phyloP scores from a whole-genome alignment of 2,329 filamentous ascomycete species.

The Talaromyces amestolkiae region DNA sequence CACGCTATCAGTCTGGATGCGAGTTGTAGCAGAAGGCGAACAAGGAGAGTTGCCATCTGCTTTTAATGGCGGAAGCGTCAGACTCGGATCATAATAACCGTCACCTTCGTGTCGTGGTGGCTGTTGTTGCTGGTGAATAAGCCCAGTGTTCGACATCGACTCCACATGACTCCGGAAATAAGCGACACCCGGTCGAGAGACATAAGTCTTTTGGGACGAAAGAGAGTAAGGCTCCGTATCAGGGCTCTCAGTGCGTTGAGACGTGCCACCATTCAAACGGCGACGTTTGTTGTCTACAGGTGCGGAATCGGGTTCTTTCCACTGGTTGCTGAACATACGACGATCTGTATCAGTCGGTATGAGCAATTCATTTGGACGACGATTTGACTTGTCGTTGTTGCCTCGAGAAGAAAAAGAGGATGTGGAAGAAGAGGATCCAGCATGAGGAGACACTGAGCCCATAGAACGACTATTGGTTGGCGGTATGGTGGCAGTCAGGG shows the following conservation, averaged over 20 bases:
- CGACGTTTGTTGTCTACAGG: conserved; percentile 62
- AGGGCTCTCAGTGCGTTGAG: conserved; percentile 39
- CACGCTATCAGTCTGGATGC: conserved; percentile 62
- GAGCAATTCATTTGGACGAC: conserved; percentile 28
- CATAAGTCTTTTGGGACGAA: conserved; percentile 40
- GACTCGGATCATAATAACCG: conserved; percentile 47
- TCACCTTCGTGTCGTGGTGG: conserved; percentile 24
- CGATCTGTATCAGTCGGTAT: conserved; percentile 26
- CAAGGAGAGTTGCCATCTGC: conserved; percentile 33
- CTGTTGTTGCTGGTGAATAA: conserved; percentile 28
- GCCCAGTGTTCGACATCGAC: conserved; percentile 55
- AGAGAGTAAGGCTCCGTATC: conserved; percentile 43
- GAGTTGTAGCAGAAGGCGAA: conserved; percentile 26
- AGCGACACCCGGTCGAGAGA: conserved; percentile 41
- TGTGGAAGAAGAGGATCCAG: conserved; percentile 22
- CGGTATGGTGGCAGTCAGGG: conserved; percentile 38
- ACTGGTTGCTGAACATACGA: conserved; percentile 27
- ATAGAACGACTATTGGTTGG: conserved; percentile 34
- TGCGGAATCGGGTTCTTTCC: conserved; percentile 39
- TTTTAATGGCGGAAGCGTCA: conserved; percentile 56
- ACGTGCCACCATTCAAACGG: conserved; percentile 52
- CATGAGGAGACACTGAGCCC: conserved; percentile 27
- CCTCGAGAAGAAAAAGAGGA: conserved; percentile 8
- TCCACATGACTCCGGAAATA: conserved; percentile 38
- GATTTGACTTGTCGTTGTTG: conserved; percentile 23